A percentile compares a stretch with the other conserved stretches of the same genome.
These are phyloP conservation scores for Alternaria angustiovoidea DNA, from an alignment of 2,329 filamentous ascomycete species.

Conservation along the genomic window DNA sequence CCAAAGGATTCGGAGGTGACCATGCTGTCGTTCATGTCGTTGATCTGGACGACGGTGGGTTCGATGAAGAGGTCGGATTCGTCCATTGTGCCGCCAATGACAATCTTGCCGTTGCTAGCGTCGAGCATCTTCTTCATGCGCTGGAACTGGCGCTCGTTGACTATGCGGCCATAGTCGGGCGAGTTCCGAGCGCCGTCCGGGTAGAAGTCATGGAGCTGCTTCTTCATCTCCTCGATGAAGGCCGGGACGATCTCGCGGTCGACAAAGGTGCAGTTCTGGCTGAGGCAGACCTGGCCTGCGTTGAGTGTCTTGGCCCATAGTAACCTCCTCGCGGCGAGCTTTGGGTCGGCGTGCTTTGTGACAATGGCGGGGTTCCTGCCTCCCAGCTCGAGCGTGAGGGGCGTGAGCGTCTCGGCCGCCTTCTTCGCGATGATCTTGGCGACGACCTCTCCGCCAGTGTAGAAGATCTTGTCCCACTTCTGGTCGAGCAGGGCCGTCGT, in stretches of 20 bases:
- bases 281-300: slow-evolving; percentile 90
- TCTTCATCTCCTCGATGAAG: slow-evolving; percentile 78
- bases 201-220: slow-evolving; percentile 78
- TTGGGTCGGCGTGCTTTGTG: slow-evolving; percentile 80
- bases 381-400: slow-evolving; percentile 87
- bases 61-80: slow-evolving; percentile 84
- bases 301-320: slow-evolving; percentile 90
- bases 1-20: slow-evolving; percentile 89
- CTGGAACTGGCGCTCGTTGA: slow-evolving; percentile 80
- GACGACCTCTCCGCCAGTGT: slow-evolving; percentile 81
- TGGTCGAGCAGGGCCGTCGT: slow-evolving; percentile 82
- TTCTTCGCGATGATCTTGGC: slow-evolving; percentile 67
- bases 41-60: slow-evolving; percentile 88
- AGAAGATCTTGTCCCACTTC: slow-evolving; percentile 98
- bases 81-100: slow-evolving; percentile 86
- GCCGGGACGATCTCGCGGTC: slow-evolving; percentile 75
- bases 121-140: slow-evolving; percentile 94
- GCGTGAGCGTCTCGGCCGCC: slow-evolving; percentile 69
- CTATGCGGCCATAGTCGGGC: slow-evolving; percentile 78
- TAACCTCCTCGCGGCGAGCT: slow-evolving; percentile 81
- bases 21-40: slow-evolving; percentile 77
- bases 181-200: slow-evolving; percentile 82
- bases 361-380: slow-evolving; percentile 92
- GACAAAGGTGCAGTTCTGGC: slow-evolving; percentile 89
- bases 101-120: slow-evolving; percentile 79